A percentile compares a stretch with the other conserved stretches of the same genome.
Evolutionary conservation across 768 basidiomycete genomes (phyloP).

Genomic region (Suillus plorans): DNA sequence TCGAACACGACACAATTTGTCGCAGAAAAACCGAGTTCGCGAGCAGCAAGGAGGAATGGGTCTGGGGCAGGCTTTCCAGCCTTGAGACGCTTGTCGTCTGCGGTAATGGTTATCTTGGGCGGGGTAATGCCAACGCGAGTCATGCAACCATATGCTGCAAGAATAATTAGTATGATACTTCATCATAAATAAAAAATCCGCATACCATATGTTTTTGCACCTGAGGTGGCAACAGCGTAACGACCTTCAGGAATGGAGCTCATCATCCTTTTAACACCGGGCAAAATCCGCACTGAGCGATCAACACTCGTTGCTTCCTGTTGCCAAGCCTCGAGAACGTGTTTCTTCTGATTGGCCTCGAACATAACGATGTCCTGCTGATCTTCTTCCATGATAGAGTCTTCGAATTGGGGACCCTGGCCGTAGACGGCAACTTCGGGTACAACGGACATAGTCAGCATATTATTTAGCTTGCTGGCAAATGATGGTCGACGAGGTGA

Average conservation of each 20-base stretch:
- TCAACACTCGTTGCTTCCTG: slow-evolving; percentile 55
- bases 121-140: slow-evolving; percentile 67
- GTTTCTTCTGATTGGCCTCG: slow-evolving; percentile 27
- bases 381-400: slow-evolving; percentile 35
- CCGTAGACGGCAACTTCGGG: slow-evolving; percentile 27
- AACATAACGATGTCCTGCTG: slow-evolving; percentile 32
- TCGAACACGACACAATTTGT: slow-evolving; percentile 75
- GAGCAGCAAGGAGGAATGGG: slow-evolving; percentile 62
- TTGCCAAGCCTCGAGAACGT: slow-evolving; percentile 50
- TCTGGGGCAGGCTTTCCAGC: slow-evolving; percentile 64
- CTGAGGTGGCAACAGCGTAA: slow-evolving; percentile 74
- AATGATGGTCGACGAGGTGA: slow-evolving; percentile 48
- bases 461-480: slow-evolving; percentile 38
- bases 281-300: slow-evolving; percentile 67
- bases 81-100: slow-evolving; percentile 72
- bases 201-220: slow-evolving; percentile 68
- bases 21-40: slow-evolving; percentile 54
- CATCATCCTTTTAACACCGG: slow-evolving; percentile 67
- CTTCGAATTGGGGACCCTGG: slow-evolving; percentile 24
- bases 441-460: slow-evolving; percentile 38
- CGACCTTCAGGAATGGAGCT: slow-evolving; percentile 61
- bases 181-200: slow-evolving; percentile 7
- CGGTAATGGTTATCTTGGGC: slow-evolving; percentile 70
- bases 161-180: not conserved
- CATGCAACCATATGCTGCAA: slow-evolving; percentile 63